Evolutionary conservation across 2,329 filamentous ascomycete genomes (phyloP).

Genomic region (Trichophyton mentagrophytes): DNA sequence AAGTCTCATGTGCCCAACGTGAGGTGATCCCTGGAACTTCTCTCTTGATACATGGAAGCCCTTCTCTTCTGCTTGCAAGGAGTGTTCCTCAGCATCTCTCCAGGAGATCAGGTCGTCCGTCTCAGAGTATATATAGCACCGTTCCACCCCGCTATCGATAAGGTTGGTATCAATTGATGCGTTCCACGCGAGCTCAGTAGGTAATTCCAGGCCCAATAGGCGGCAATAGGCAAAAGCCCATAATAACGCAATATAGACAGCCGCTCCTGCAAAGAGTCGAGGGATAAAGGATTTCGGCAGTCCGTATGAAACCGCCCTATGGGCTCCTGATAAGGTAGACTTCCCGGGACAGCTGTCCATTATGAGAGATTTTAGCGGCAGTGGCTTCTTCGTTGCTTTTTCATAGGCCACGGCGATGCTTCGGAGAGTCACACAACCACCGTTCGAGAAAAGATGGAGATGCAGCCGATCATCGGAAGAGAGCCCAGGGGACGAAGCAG

Average conservation of each 20-base stretch:
- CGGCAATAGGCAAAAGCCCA: slow-evolving; percentile 13
- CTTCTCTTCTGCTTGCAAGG: slow-evolving; percentile 20
- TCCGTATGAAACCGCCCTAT: slow-evolving; percentile 26
- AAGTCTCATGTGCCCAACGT: slow-evolving; percentile 30
- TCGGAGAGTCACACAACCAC: slow-evolving; percentile 31
- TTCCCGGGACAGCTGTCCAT: slow-evolving; percentile 37
- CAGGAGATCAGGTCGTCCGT: slow-evolving; percentile 26
- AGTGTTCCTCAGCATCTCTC: slow-evolving; percentile 28
- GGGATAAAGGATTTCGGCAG: slow-evolving; percentile 23
- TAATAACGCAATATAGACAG: slow-evolving; percentile 19
- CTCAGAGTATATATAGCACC: slow-evolving; percentile 32
- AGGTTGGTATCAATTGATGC: slow-evolving; percentile 22
- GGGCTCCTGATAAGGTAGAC: slow-evolving; percentile 16
- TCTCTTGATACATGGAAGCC: slow-evolving; percentile 25
- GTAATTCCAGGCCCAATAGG: slow-evolving; percentile 16
- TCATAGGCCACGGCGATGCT: slow-evolving; percentile 30
- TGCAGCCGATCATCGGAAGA: slow-evolving; percentile 19
- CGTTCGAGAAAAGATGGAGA: slow-evolving; percentile 41
- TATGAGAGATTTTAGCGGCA: slow-evolving; percentile 32
- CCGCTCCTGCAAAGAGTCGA: slow-evolving; percentile 18
- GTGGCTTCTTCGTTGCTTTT: slow-evolving; percentile 18
- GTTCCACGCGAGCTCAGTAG: slow-evolving; percentile 19
- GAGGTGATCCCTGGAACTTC: slow-evolving; percentile 25
- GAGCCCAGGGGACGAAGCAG: not conserved
- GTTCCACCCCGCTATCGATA: slow-evolving; percentile 10